Conservation (phyloP, 495 filamentous ascomycete genomes). For the Trypethelium eluteriae region DNA sequence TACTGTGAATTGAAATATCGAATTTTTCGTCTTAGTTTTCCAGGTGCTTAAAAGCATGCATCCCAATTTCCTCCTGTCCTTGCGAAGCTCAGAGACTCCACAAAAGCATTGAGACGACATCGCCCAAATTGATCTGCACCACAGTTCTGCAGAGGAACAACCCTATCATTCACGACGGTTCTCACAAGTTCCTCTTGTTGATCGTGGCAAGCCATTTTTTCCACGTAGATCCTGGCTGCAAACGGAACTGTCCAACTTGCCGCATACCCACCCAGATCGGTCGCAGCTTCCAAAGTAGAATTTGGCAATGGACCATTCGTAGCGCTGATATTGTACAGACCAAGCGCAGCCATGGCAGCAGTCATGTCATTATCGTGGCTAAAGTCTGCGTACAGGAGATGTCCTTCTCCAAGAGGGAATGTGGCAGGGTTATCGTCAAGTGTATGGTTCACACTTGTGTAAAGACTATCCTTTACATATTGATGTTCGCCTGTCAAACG, state of each 20-base stretch:
- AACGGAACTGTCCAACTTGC: constrained; percentile 75
- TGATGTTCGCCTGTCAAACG: constrained; percentile 58
- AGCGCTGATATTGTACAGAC: constrained; percentile 57
- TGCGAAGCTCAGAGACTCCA: constrained; percentile 65
- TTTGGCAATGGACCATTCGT: constrained; percentile 34
- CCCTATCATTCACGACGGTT: constrained; percentile 72
- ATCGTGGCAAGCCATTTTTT: constrained; percentile 66
- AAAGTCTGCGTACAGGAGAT: constrained; percentile 69
- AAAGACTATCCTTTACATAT: constrained; percentile 20
- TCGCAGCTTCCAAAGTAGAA: constrained; percentile 40
- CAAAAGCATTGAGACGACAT: constrained; percentile 57
- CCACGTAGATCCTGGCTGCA: constrained; percentile 66
- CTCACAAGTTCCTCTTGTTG: constrained; percentile 55
- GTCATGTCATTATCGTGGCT: constrained; percentile 82
- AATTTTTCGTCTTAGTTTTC: no score
- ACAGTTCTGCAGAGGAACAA: constrained; percentile 62
- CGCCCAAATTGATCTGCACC: constrained; percentile 56
- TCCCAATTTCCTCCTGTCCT: constrained; percentile 62
- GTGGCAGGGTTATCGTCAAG: constrained; percentile 53
- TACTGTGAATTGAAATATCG: no score
- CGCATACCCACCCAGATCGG: constrained; percentile 51
- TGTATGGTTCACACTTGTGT: constrained; percentile 63
- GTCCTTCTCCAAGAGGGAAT: constrained; percentile 56
- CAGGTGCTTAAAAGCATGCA: constrained; percentile 47
- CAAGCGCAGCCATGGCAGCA: constrained; percentile 61